These are phyloP conservation scores for Kuraishia piskuri DNA, from an alignment of 805 yeast genomes.

Conservation along the genomic window DNA sequence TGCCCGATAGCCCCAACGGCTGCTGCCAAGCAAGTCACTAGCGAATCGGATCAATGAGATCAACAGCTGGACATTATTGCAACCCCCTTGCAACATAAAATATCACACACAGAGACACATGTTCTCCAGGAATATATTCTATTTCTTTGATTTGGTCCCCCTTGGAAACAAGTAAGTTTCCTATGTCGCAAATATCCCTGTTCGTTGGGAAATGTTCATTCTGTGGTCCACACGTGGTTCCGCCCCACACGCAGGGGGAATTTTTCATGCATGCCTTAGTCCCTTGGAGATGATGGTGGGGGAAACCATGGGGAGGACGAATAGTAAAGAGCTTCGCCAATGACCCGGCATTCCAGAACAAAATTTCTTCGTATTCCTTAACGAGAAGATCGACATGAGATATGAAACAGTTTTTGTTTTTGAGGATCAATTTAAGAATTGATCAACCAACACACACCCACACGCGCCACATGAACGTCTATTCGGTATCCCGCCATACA, in stretches of 20 bases:
- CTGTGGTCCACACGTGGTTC: not conserved
- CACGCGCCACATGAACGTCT: too few relatives aligned
- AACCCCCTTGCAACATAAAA: not conserved
- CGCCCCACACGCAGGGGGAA: not conserved
- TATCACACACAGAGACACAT: not conserved
- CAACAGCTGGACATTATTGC: not conserved
- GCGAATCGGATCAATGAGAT: not conserved
- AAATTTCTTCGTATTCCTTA: too few relatives aligned
- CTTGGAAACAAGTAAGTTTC: not conserved
- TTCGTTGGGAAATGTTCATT: not conserved
- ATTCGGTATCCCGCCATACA: too few relatives aligned
- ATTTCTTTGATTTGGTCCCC: not conserved
- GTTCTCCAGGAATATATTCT: not conserved
- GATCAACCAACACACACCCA: too few relatives aligned
- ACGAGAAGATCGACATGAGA: too few relatives aligned
- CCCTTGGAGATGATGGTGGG: not conserved
- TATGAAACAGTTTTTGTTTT: too few relatives aligned
- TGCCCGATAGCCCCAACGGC: too few relatives aligned
- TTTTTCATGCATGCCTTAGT: not conserved
- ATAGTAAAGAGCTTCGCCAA: too few relatives aligned
- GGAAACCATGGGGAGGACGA: too few relatives aligned
- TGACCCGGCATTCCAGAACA: too few relatives aligned
- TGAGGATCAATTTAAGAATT: too few relatives aligned
- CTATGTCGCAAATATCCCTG: not conserved
- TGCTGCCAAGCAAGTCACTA: not conserved